Base-by-base conservation (phyloP, 805 yeast species). In the Metschnikowia anglica region DNA sequence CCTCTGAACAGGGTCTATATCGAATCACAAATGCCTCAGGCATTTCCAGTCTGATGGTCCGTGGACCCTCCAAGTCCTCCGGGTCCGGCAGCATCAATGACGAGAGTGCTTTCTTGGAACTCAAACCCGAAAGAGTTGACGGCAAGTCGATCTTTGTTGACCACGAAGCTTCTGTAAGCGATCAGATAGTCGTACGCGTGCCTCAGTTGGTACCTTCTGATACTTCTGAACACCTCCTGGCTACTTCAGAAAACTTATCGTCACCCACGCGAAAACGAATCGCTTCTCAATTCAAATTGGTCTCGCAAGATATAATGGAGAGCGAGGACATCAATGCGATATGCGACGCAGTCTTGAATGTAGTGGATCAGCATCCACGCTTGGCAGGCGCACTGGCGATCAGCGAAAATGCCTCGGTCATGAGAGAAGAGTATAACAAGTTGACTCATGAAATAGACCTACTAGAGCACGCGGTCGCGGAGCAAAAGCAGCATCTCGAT, bases 1-100 rank as follows among this genome's bases (percentile, higher is more conserved):
- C 54, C 0, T 70, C 72, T 28, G 85, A 81, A 51, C 75, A 66
- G 26, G 64, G 77, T 2, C 58, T 81, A 26, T 81, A 78, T 54
- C 66, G 61, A 26, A 66, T 76, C 6, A 66, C 66, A 37, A 54
- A 53, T 19, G 56, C 59, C 60, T n/a, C 60, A 59, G 10, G 72
- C 74, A 21, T 29, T 8, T n/a, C 45, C 9, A 37, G 41, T 34
- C 35, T 31, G 34, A 33, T 31, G 39, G 41, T 35, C 2, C 41
- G 25, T 5, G 23, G 11, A n/a, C 29, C 15, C 18, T 27, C 24
- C 13, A 3, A 19, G 13, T 10, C 21, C 4, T n/a, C 19, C 5
- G 34, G n/a, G 29, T 18, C 36, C 17, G 30, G 17, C 12, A 17
- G 7, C 9, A 9, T 9, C 11, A 26, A n/a, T 24, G 37, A 45